Evolutionary conservation across 257 asterid species (phyloP).

Genomic region (Lantana camara): DNA sequence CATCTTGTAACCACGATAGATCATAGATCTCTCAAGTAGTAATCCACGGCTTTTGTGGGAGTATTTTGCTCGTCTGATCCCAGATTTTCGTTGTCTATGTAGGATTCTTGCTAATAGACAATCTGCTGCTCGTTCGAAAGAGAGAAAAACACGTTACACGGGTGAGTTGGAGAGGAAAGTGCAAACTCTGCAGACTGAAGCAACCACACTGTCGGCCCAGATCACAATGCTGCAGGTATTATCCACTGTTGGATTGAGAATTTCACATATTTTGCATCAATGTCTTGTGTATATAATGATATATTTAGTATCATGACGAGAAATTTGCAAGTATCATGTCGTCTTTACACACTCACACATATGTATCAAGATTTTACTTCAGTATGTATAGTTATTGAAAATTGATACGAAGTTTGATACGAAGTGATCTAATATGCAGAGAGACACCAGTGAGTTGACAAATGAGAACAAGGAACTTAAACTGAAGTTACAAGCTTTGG

Average conservation of each 20-base stretch:
- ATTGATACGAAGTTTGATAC: background rate
- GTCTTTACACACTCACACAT: too few relatives aligned
- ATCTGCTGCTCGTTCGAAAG: constrained; percentile 96
- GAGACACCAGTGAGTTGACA: constrained; percentile 77
- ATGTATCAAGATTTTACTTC: too few relatives aligned
- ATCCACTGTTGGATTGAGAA: too few relatives aligned
- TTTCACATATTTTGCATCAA: too few relatives aligned
- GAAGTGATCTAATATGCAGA: constrained; percentile 46
- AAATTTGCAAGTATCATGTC: too few relatives aligned
- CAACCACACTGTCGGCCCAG: constrained; percentile 90
- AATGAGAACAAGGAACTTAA: constrained; percentile 90
- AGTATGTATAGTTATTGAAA: too few relatives aligned
- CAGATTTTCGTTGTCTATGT: constrained; percentile 18
- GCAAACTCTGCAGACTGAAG: constrained; percentile 90
- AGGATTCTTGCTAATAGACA: constrained; percentile 96
- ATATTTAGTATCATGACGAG: too few relatives aligned
- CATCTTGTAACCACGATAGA: background rate
- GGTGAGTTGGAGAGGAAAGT: constrained; percentile 92
- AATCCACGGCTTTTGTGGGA: background rate
- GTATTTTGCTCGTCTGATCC: constrained; percentile 18
- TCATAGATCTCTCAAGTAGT: background rate
- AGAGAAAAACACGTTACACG: constrained; percentile 82
- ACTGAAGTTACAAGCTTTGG: constrained; percentile 80
- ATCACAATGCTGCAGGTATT: constrained; percentile 82
- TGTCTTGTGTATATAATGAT: too few relatives aligned